Conservation (phyloP, 2,329 filamentous ascomycete species). For the Paecilomyces fulvus region DNA sequence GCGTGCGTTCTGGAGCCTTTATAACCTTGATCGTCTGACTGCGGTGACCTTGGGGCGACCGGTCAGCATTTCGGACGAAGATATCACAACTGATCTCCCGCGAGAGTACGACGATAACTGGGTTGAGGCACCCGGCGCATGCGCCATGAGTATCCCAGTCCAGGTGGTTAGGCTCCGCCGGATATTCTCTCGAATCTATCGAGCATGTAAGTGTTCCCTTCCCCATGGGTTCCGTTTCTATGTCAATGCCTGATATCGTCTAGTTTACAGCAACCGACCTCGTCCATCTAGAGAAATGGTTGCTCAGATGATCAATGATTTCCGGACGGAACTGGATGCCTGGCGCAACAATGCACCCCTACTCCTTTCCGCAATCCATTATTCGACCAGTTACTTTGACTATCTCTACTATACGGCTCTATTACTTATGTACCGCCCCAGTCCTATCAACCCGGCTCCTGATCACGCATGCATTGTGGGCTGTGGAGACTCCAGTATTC, state of each 20-base stretch:
- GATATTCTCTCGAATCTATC: constrained; percentile 32
- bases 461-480: constrained; percentile 28
- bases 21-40: constrained; percentile 36
- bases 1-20: constrained; percentile 37
- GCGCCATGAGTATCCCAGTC: constrained; percentile 30
- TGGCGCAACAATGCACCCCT: constrained; percentile 30
- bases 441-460: constrained; percentile 28
- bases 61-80: constrained; percentile 33
- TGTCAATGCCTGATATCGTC: constrained; percentile 1
- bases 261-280: constrained; percentile 30
- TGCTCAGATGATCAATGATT: constrained; percentile 18
- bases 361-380: constrained; percentile 27
- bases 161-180: constrained; percentile 28
- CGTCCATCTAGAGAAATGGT: constrained; percentile 20
- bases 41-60: constrained; percentile 32
- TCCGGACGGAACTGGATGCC: constrained; percentile 29
- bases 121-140: constrained; percentile 25
- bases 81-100: constrained; percentile 30
- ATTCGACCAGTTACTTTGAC: constrained; percentile 34
- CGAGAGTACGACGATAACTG: constrained; percentile 34
- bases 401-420: constrained; percentile 33
- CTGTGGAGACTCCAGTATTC: constrained; percentile 31
- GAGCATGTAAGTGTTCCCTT: constrained; percentile 22
- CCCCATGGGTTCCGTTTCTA: not conserved
- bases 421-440: constrained; percentile 31